A percentile compares a stretch with the other conserved stretches of the same genome.
phyloP scores from a whole-genome alignment of 2,329 filamentous ascomycete species.

The Pyricularia pennisetigena region DNA sequence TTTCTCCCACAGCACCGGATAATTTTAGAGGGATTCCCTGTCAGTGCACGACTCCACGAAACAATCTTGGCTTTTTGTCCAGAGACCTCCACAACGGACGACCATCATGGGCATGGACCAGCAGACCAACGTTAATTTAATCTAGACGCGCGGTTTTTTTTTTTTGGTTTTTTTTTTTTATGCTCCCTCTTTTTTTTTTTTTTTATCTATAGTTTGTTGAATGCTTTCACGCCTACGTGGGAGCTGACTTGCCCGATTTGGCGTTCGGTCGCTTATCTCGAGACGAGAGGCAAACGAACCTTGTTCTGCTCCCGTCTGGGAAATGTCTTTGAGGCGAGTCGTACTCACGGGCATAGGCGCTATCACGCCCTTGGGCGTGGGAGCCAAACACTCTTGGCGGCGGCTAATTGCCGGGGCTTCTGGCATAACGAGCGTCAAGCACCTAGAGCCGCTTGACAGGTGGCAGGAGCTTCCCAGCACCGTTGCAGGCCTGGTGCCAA shows the following conservation, averaged over 20 bases:
- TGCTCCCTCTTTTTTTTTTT: background rate
- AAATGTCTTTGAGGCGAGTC: slow-evolving; percentile 47
- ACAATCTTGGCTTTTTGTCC: background rate
- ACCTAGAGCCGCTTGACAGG: slow-evolving; percentile 40
- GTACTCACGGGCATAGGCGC: slow-evolving; percentile 78
- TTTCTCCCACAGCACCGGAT: background rate
- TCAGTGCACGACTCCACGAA: background rate
- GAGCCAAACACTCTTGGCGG: slow-evolving; percentile 68
- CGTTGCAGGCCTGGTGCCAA: slow-evolving; percentile 74
- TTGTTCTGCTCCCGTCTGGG: background rate
- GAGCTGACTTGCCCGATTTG: background rate
- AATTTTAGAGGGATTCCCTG: background rate
- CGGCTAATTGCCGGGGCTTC: slow-evolving; percentile 71
- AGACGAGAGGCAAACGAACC: background rate
- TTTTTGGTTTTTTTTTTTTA: background rate
- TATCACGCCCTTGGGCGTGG: slow-evolving; percentile 75
- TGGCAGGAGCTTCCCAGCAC: slow-evolving; percentile 74
- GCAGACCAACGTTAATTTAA: background rate
- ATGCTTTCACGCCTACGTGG: background rate
- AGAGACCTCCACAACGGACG: background rate
- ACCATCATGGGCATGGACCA: background rate
- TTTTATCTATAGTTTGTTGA: too few species aligned
- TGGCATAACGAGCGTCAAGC: slow-evolving; percentile 65
- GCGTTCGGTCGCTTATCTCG: background rate
- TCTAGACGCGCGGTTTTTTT: background rate